These are phyloP conservation scores for Phaeoacremonium minimum DNA, from an alignment of 2,329 filamentous ascomycete genomes.

Conservation along the genomic window DNA sequence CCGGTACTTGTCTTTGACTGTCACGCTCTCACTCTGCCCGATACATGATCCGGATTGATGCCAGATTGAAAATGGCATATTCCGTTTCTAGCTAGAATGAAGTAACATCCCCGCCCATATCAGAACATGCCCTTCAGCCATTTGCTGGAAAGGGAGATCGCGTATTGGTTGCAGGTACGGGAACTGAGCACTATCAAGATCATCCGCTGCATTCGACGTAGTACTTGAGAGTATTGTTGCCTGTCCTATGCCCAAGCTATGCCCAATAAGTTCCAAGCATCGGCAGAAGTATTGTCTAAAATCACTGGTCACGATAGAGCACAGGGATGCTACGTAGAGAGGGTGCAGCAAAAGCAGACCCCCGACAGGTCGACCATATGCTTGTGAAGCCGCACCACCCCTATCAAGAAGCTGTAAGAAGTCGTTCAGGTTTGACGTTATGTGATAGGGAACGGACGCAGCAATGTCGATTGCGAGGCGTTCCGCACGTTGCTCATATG, in stretches of 20 bases:
- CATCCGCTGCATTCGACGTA: not conserved
- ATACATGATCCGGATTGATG: too few species aligned
- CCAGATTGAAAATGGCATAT: too few species aligned
- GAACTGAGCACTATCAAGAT: not conserved
- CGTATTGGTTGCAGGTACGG: not conserved
- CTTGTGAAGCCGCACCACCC: too few species aligned
- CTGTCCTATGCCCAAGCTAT: not conserved
- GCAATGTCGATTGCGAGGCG: not conserved
- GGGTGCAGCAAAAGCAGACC: not conserved
- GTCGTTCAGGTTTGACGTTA: not conserved
- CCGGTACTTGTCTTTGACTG: too few species aligned
- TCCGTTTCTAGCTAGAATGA: not conserved
- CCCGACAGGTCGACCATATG: not conserved
- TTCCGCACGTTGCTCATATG: not conserved
- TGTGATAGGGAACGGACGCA: not conserved
- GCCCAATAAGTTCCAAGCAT: not conserved
- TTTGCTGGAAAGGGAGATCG: not conserved
- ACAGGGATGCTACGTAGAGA: not conserved
- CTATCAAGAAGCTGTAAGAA: too few species aligned
- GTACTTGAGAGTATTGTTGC: not conserved
- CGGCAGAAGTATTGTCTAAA: not conserved
- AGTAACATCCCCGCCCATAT: not conserved
- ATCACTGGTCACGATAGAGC: not conserved
- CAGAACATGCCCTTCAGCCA: not conserved
- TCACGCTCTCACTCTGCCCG: too few species aligned